Evolutionary conservation across 1,139 yeast genomes (phyloP), one percentile per base, ranked within the genome.

Genomic region (Hemisphaericaspora lyxosophila): DNA sequence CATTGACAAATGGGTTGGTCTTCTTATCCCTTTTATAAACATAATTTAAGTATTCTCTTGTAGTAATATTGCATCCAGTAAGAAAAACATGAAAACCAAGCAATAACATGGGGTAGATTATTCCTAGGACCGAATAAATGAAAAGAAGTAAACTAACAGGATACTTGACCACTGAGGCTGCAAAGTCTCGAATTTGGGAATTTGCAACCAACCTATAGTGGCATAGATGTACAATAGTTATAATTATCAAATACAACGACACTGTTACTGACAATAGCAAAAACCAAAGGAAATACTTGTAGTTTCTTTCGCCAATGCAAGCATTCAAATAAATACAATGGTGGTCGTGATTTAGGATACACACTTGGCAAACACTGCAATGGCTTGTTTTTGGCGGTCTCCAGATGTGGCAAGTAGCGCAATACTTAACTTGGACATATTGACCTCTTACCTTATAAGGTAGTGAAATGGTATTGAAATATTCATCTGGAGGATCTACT

Each of bases 1-100:
- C 73, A 48, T 75, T 74, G 31, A 61, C 56, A 42, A 62, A 73
- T 14, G 34, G 31, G 13, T 16, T 30, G 11, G 33, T 29, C 11
- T 30, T 31, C 16, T 37, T 38, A 12, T 34, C 29, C 26, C 17
- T 29, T 49, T 63, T 41, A 25, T 43, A 46, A 37, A 62, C 56
- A 55, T 69, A 47, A 55, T 68, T 71, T 36, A 84, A 60, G 48
- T 73, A 83, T 47, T 84, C 92, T 46, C 89, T 65, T 4, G 95
- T 85, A 13, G 90, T 81, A 47, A 83, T 69, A 41, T 82, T 82
- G n/a, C 75, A 69, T 0, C 75, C 53, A 0, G 80, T 73, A 34
- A 85, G 58, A 38, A 64, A 72, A 1, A 77, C 28, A 51, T 86
- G 95, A 46, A 74, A 74, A 0, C 59, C 36, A 12, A 82, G 52